These are phyloP conservation scores for Sinapis alba DNA, from an alignment of 441 rosid genomes.

Conservation along the genomic window DNA sequence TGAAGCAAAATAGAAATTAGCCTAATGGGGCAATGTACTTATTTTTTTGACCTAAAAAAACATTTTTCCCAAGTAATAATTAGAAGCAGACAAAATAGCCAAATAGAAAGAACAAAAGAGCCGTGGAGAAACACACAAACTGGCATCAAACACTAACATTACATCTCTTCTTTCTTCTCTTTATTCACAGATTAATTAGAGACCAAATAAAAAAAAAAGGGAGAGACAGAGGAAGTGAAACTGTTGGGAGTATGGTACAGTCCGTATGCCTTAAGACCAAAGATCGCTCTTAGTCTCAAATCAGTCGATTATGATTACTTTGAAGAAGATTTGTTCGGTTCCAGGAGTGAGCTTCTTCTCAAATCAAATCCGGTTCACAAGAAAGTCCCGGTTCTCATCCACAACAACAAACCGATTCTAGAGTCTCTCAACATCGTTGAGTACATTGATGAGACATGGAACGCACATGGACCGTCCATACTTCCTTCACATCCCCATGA, in stretches of 20 bases:
- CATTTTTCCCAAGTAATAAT: too few relatives aligned
- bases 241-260: conserved; percentile 73
- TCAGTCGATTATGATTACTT: conserved; percentile 55
- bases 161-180: neutral
- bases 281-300: conserved; percentile 67
- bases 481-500: conserved; percentile 63
- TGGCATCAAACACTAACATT: neutral
- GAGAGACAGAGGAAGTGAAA: conserved; percentile 50
- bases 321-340: conserved; percentile 44
- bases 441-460: conserved; percentile 69
- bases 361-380: conserved; percentile 75
- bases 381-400: conserved; percentile 80
- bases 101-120: neutral
- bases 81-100: neutral
- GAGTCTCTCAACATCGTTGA: conserved; percentile 72
- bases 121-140: conserved; percentile 17
- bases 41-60: too few relatives aligned
- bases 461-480: conserved; percentile 49
- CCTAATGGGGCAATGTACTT: too few relatives aligned
- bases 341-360: conserved; percentile 47
- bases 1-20: too few relatives aligned
- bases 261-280: conserved; percentile 61
- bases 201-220: conserved; percentile 28
- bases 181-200: neutral
- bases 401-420: conserved; percentile 48